Base-by-base conservation (phyloP, 2,329 filamentous ascomycete species). In the Venturia asperata region DNA sequence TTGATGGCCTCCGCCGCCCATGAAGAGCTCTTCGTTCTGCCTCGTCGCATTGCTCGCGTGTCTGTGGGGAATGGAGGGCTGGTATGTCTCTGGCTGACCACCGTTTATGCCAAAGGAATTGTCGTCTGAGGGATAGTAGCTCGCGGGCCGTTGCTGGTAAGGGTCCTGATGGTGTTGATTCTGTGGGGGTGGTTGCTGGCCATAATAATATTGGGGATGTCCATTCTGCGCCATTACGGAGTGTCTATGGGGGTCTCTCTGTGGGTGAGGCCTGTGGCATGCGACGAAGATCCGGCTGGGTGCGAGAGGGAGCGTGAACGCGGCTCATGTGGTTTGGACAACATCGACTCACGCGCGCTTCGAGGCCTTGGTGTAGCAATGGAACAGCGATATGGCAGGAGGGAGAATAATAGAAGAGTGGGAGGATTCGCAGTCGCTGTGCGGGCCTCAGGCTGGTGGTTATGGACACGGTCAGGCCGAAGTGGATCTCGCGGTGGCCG, bases 11-110 rank as follows among this genome's bases (percentile, higher is more conserved):
- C 45, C 43, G 34, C 68, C 70, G 65, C 73, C 79, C 70, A 89
- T 77, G 77, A 88, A 90, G 67, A 88, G 79, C 75, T 90, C 87
- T 70, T 88, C 86, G 15, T 72, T 71, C 69, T 73, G 73, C 71
- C 74, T 76, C 69, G 64, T 70, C 68, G 70, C 71, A 67, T 69
- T 73, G 73, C 70, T 77, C 69, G 21, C 27, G 60, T 45, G 42
- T 24, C 64, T 27, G 37, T 49, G n/a, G 39, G 64, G 60, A n/a
- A 64, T 27, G 5, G 47, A 30, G 6, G 41, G 21, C 19, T 47
- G 24, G 45, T 64, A 42, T 19, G 63, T 42, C 55, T 61, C 34
- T 62, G 30, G 55, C 42, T 47, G 55, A 5, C 45, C 58, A 10
- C 64, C 64, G 30, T 65, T 65, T 34, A 58, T 65, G 42, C 9